Percentiles rank a stretch among this genome's conserved stretches.
Conservation (phyloP, 2,329 filamentous ascomycete genomes). For the Parafenestella ontariensis region DNA sequence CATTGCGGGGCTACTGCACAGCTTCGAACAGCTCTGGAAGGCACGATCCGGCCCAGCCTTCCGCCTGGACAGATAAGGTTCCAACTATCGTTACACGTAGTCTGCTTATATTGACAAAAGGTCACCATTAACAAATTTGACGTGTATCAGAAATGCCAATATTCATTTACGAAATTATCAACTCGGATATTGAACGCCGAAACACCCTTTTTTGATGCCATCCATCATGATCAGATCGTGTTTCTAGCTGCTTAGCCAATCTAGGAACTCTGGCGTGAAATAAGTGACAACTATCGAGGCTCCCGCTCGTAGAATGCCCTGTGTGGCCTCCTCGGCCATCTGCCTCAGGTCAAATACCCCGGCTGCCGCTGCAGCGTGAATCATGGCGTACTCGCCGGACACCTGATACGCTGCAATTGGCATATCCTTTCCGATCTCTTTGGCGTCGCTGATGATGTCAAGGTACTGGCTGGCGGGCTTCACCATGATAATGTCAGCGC, state of each 20-base stretch:
- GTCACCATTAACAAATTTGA: neutral
- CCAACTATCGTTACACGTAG: neutral
- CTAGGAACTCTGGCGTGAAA: slow-evolving; percentile 81
- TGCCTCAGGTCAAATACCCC: slow-evolving; percentile 94
- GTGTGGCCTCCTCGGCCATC: slow-evolving; percentile 94
- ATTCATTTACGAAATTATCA: neutral
- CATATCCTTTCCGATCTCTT: slow-evolving; percentile 89
- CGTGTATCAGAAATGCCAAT: neutral
- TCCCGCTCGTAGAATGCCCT: slow-evolving; percentile 90
- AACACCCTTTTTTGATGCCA: neutral
- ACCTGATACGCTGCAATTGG: slow-evolving; percentile 97
- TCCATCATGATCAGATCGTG: neutral
- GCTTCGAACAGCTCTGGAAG: neutral
- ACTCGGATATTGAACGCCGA: neutral
- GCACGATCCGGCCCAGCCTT: neutral
- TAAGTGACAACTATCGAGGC: slow-evolving; percentile 94
- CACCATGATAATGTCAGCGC: slow-evolving; percentile 98
- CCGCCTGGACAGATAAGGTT: neutral
- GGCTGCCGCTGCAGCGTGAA: slow-evolving; percentile 92
- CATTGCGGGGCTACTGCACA: neutral
- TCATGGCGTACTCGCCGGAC: slow-evolving; percentile 97
- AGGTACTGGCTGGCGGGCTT: slow-evolving; percentile 96
- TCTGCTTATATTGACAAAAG: neutral
- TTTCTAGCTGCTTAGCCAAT: slow-evolving; percentile 60
- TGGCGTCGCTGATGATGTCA: slow-evolving; percentile 97